Percentiles rank a stretch among this genome's conserved stretches.
Conservation (phyloP, 192 early-diverging fungal species). For the Podila verticillata region DNA sequence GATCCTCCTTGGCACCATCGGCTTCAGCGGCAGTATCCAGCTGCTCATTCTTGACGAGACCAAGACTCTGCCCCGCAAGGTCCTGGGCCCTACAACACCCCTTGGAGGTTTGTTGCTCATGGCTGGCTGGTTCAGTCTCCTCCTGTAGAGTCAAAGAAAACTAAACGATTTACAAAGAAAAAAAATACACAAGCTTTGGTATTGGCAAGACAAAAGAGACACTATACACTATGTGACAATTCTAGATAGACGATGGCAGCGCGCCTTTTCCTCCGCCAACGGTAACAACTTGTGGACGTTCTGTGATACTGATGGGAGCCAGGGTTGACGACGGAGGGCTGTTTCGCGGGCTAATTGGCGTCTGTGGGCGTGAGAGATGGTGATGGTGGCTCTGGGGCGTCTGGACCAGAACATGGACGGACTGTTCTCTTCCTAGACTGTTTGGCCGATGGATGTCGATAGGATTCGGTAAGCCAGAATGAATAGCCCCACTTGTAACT, state of each 20-base stretch:
- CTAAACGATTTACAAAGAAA: neutral
- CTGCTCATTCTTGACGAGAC: slow-evolving; percentile 58
- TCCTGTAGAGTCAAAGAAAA: slow-evolving; percentile 2
- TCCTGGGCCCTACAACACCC: slow-evolving; percentile 69
- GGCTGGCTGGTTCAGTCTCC: slow-evolving; percentile 63
- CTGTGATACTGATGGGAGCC: slow-evolving; percentile 32
- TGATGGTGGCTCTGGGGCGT: neutral
- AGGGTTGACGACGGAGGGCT: slow-evolving; percentile 15
- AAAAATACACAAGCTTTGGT: neutral
- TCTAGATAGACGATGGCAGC: neutral
- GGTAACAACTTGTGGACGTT: slow-evolving; percentile 19
- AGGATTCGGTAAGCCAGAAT: neutral
- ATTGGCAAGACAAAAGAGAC: no score
- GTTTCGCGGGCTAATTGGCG: slow-evolving; percentile 2
- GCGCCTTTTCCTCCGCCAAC: slow-evolving; percentile 32
- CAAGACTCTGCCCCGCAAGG: slow-evolving; percentile 33
- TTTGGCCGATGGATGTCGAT: slow-evolving; percentile 2
- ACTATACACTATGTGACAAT: neutral
- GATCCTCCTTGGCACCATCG: slow-evolving; percentile 59
- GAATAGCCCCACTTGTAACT: neutral
- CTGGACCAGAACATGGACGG: slow-evolving; percentile 35
- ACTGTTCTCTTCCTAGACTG: slow-evolving; percentile 11
- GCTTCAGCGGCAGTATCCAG: slow-evolving; percentile 70
- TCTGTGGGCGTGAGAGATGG: neutral
- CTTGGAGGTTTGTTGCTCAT: slow-evolving; percentile 66